Evolutionary conservation across 257 asterid species (phyloP).

Genomic region (Petunia axillaris): DNA sequence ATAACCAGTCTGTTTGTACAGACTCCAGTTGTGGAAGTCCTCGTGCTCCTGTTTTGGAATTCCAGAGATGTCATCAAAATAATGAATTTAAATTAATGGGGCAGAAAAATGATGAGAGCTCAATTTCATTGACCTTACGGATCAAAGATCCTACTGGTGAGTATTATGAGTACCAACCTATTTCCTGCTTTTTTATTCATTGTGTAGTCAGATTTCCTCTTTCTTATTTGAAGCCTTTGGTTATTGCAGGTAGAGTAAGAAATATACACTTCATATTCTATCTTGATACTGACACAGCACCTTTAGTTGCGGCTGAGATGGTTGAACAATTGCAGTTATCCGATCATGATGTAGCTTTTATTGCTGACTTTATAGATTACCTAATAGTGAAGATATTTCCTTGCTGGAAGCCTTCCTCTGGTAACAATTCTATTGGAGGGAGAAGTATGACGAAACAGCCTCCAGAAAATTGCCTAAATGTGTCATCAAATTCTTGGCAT

Average conservation of each 20-base stretch:
- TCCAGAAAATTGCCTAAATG: background rate
- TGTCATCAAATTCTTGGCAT: conserved; percentile 4
- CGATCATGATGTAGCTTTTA: conserved; percentile 67
- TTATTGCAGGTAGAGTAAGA: conserved; percentile 47
- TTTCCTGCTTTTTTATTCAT: background rate
- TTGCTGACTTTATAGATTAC: conserved; percentile 71
- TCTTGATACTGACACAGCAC: conserved; percentile 69
- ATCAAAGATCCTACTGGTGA: conserved; percentile 58
- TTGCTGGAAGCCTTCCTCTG: conserved; percentile 55
- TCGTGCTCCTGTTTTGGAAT: conserved; percentile 44
- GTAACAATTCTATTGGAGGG: conserved; percentile 37
- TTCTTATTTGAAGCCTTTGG: background rate
- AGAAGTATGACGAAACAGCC: conserved; percentile 28
- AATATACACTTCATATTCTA: conserved; percentile 65
- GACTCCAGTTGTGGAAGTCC: conserved; percentile 54
- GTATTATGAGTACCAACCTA: conserved; percentile 8
- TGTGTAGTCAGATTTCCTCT: background rate
- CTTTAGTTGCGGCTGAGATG: conserved; percentile 79
- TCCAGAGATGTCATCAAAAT: conserved; percentile 50
- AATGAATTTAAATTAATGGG: conserved; percentile 66
- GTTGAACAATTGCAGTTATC: conserved; percentile 68
- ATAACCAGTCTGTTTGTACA: conserved; percentile 40
- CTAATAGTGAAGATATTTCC: conserved; percentile 53
- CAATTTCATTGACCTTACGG: conserved; percentile 57
- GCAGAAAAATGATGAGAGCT: conserved; percentile 50